A percentile compares a stretch with the other conserved stretches of the same genome.
Conservation (phyloP, 768 basidiomycete genomes). For the Pleurotus djamor region DNA sequence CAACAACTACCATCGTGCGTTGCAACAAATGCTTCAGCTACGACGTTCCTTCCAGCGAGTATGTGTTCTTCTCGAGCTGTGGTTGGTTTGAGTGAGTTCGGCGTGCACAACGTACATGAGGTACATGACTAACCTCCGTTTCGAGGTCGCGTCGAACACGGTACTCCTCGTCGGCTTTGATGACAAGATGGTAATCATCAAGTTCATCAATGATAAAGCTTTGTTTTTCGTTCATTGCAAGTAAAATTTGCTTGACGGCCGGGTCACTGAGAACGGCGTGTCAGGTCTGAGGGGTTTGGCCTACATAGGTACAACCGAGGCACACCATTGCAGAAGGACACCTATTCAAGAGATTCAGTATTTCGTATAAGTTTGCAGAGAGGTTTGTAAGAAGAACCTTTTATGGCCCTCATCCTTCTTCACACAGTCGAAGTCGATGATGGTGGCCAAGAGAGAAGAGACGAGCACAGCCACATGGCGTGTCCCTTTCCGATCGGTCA, state of each 20-base stretch:
- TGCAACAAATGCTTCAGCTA: too few relatives aligned
- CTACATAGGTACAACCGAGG: neutral
- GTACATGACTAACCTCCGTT: slow-evolving; percentile 55
- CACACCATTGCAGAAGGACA: slow-evolving; percentile 66
- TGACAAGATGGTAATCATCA: slow-evolving; percentile 80
- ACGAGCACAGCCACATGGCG: neutral
- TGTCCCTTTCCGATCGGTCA: too few relatives aligned
- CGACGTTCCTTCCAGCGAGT: slow-evolving; percentile 50
- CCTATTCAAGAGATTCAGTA: slow-evolving; percentile 32
- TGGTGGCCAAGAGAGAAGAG: neutral
- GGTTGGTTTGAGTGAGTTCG: neutral
- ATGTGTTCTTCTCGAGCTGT: slow-evolving; percentile 86
- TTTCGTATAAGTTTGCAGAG: neutral
- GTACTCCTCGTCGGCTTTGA: slow-evolving; percentile 81
- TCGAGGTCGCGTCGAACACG: slow-evolving; percentile 72
- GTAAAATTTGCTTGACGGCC: slow-evolving; percentile 85
- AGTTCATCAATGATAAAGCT: slow-evolving; percentile 86
- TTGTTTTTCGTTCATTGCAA: slow-evolving; percentile 68
- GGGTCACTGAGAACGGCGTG: slow-evolving; percentile 55
- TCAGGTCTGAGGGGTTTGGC: neutral
- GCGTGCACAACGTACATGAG: neutral
- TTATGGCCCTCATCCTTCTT: slow-evolving; percentile 57
- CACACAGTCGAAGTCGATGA: neutral
- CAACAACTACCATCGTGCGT: too few relatives aligned
- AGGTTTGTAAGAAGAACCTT: slow-evolving; percentile 36